Percentiles rank a stretch among this genome's conserved stretches.
Conservation (phyloP, 2,329 filamentous ascomycete genomes). For the Bertia moriformis region DNA sequence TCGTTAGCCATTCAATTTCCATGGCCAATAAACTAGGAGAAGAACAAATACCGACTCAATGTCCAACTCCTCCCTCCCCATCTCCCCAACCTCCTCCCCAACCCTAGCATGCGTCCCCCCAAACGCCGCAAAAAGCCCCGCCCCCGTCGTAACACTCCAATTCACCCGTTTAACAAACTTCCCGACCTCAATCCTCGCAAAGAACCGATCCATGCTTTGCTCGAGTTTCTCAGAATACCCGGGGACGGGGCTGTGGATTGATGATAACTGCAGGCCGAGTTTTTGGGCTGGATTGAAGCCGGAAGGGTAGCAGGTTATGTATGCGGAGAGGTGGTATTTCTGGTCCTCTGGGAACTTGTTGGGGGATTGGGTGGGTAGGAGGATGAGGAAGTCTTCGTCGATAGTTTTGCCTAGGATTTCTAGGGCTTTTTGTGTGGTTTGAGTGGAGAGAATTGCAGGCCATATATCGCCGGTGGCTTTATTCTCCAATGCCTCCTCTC, state of each 20-base stretch:
- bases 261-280: constrained; percentile 28
- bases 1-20: no score
- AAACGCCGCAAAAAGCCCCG: not conserved
- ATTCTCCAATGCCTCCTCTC: constrained; percentile 20
- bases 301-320: constrained; percentile 33
- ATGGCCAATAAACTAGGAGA: no score
- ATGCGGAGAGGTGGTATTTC: constrained; percentile 17
- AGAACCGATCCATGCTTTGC: constrained; percentile 37
- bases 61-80: constrained; percentile 19
- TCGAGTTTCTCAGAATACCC: constrained; percentile 34
- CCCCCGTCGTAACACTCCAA: constrained; percentile 14
- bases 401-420: constrained; percentile 29
- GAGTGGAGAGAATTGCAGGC: constrained; percentile 5
- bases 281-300: constrained; percentile 36
- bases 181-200: constrained; percentile 28
- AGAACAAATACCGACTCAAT: constrained; percentile 16
- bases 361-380: constrained; percentile 26
- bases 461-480: constrained; percentile 15
- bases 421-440: constrained; percentile 12
- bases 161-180: constrained; percentile 34
- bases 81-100: constrained; percentile 3
- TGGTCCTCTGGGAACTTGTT: constrained; percentile 13
- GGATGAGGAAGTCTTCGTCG: constrained; percentile 33
- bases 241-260: constrained; percentile 37
- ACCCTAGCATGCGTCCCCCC: not conserved